Base-by-base conservation (phyloP, 352 stramenopile species). In the Phytopythium oedochilum region DNA sequence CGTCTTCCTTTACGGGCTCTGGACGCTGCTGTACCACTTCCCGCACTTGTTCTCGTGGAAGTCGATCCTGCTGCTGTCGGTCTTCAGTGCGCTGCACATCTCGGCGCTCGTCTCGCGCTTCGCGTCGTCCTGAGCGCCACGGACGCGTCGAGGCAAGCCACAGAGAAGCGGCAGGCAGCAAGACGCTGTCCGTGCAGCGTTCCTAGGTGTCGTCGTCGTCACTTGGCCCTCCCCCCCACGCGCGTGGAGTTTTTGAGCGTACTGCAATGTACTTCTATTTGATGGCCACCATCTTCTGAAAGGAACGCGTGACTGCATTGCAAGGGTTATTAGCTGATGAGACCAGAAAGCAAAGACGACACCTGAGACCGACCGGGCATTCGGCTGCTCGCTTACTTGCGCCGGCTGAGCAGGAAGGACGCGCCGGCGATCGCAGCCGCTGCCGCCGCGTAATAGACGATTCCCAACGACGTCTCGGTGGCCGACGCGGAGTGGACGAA, bases 21-120 rank as follows among this genome's bases (percentile, higher is more conserved):
- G 82, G 82, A 88, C 79, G 50, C 57, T 88, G n/a, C 70, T 90
- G 38, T 90, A 89, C 59, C 75, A 92, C 63, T 87, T 83, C 55
- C 82, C 82, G 29, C 73, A 92, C 46, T 66, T 88, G 5, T 90
- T 89, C 47, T 78, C 79, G 29, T 90, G 79, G 82, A 90, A 86
- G 55, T 73, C 78, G 28, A 73, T 84, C 52, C 47, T 83, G n/a
- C n/a, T 92, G 61, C 65, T 92, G 23, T 64, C 71, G 20, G 26
- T 82, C 25, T 73, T 92, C 50, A 92, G 75, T 20, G 63, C 67
- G 34, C 60, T 72, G 56, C 79, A 92, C 65, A 60, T 90, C 42
- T 88, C 75, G 29, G 74, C 75, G 15, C 54, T 67, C 1, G 67
- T 87, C 18, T 83, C 77, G 31, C 66, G 75, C 35, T 70, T 90